These are phyloP conservation scores for Bipolaris cookei DNA, from an alignment of 2,329 filamentous ascomycete species.

Conservation along the genomic window DNA sequence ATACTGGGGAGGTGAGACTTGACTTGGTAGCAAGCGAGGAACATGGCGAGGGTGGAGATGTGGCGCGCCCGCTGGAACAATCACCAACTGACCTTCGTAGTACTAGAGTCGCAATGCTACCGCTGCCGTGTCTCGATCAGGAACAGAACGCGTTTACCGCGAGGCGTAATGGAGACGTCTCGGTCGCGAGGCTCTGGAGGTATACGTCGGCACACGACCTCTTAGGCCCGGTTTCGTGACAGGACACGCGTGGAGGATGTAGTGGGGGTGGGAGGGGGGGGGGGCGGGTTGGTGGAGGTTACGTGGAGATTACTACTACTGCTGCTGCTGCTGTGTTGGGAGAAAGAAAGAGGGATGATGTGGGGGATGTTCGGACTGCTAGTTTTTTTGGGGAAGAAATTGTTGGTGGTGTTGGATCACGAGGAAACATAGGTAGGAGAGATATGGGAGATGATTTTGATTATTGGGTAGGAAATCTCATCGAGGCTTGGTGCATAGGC, in stretches of 20 bases:
- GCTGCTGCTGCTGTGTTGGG: too few species aligned
- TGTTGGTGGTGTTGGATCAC: too few species aligned
- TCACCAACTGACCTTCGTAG: slow-evolving; percentile 48
- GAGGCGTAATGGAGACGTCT: slow-evolving; percentile 19
- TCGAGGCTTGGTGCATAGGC: too few species aligned
- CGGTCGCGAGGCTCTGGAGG: slow-evolving; percentile 16
- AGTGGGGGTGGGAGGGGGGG: slow-evolving; percentile 34
- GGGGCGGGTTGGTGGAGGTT: too few species aligned
- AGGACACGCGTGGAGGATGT: slow-evolving; percentile 26
- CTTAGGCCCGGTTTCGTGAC: slow-evolving; percentile 31
- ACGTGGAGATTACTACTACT: too few species aligned
- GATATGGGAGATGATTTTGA: too few species aligned
- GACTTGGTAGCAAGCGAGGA: slow-evolving; percentile 15
- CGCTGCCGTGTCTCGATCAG: slow-evolving; percentile 18
- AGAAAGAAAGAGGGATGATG: too few species aligned
- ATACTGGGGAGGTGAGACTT: slow-evolving; percentile 9
- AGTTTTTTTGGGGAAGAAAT: too few species aligned
- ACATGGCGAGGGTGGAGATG: slow-evolving; percentile 15
- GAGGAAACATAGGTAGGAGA: too few species aligned
- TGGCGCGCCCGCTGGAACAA: slow-evolving; percentile 29
- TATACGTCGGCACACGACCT: slow-evolving; percentile 33
- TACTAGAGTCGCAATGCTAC: slow-evolving; percentile 34
- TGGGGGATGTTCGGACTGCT: too few species aligned
- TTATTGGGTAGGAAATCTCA: too few species aligned
- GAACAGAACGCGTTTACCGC: slow-evolving; percentile 29